Conservation (phyloP, 2,329 filamentous ascomycete genomes). For the Bipolaris zeicola region DNA sequence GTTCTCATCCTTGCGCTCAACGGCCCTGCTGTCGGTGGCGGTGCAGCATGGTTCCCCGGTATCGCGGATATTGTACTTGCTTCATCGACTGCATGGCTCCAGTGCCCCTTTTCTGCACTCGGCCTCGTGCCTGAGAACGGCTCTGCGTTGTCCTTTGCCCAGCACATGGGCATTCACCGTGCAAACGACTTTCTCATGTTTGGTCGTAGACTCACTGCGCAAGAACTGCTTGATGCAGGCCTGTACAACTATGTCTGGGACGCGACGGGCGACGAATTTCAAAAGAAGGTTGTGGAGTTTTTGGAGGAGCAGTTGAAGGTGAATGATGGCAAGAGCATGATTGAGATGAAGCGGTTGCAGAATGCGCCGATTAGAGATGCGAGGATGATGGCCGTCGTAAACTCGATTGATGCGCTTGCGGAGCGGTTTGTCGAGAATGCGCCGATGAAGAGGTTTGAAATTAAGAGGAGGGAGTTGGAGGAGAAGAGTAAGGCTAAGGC, state of each 20-base stretch:
- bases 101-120: slow-evolving; percentile 57
- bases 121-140: slow-evolving; percentile 58
- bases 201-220: slow-evolving; percentile 52
- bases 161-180: slow-evolving; percentile 57
- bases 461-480: slow-evolving; percentile 47
- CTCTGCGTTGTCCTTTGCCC: slow-evolving; percentile 53
- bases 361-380: slow-evolving; percentile 53
- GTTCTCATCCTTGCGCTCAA: slow-evolving; percentile 59
- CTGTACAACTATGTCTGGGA: slow-evolving; percentile 56
- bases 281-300: slow-evolving; percentile 49
- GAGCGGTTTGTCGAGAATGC: slow-evolving; percentile 58
- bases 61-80: slow-evolving; percentile 58
- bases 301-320: slow-evolving; percentile 51
- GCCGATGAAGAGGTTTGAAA: slow-evolving; percentile 52
- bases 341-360: slow-evolving; percentile 58
- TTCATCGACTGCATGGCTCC: slow-evolving; percentile 52
- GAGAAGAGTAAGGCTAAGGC: slow-evolving; percentile 39
- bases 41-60: slow-evolving; percentile 58
- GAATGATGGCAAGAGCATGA: slow-evolving; percentile 60
- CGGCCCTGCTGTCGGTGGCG: slow-evolving; percentile 57
- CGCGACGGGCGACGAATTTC: slow-evolving; percentile 49
- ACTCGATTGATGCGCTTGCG: slow-evolving; percentile 55
- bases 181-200: slow-evolving; percentile 61
- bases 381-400: slow-evolving; percentile 55
- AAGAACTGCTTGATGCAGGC: slow-evolving; percentile 53